Conservation (phyloP, 768 basidiomycete genomes). For the Hebeloma cylindrosporum region DNA sequence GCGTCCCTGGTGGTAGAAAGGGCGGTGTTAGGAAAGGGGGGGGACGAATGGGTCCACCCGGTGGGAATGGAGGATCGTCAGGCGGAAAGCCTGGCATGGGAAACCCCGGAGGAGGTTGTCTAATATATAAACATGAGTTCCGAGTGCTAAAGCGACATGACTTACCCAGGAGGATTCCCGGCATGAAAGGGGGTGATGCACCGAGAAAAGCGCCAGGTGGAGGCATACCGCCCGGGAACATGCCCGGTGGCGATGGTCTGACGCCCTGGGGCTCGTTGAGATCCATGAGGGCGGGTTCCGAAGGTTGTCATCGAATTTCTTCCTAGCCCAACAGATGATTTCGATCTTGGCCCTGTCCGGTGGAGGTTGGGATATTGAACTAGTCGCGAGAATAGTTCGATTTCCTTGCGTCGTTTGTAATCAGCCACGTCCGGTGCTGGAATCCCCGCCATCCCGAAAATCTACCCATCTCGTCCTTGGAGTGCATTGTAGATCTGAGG, state of each 20-base stretch:
- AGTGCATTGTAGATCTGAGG: conserved; percentile 96
- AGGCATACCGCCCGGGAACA: conserved; percentile 44
- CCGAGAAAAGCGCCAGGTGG: conserved; percentile 20
- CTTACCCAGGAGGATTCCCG: conserved; percentile 55
- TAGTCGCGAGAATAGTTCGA: conserved; percentile 82
- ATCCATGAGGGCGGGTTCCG: conserved; percentile 92
- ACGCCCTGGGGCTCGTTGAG: conserved; percentile 26
- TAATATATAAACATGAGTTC: conserved; percentile 14
- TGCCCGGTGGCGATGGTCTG: conserved; percentile 40
- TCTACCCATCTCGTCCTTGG: conserved; percentile 96
- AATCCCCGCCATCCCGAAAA: conserved; percentile 99
- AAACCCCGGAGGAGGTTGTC: conserved; percentile 20
- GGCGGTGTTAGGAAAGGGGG: conserved; percentile 19
- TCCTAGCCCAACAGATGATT: conserved; percentile 78
- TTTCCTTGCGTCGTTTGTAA: conserved; percentile 94
- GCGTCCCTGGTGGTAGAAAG: conserved; percentile 8
- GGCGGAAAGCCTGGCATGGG: conserved; percentile 22
- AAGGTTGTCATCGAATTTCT: conserved; percentile 81
- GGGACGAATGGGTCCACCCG: conserved; percentile 9
- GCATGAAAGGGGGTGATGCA: conserved; percentile 41
- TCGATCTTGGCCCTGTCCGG: conserved; percentile 81
- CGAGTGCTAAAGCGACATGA: conserved; percentile 17
- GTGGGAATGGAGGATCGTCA: conserved; percentile 19
- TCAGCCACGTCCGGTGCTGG: conserved; percentile 92
- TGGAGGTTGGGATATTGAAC: conserved; percentile 78